phyloP scores from a whole-genome alignment of 2,329 filamentous ascomycete species.

The Microcyclosporella mali region DNA sequence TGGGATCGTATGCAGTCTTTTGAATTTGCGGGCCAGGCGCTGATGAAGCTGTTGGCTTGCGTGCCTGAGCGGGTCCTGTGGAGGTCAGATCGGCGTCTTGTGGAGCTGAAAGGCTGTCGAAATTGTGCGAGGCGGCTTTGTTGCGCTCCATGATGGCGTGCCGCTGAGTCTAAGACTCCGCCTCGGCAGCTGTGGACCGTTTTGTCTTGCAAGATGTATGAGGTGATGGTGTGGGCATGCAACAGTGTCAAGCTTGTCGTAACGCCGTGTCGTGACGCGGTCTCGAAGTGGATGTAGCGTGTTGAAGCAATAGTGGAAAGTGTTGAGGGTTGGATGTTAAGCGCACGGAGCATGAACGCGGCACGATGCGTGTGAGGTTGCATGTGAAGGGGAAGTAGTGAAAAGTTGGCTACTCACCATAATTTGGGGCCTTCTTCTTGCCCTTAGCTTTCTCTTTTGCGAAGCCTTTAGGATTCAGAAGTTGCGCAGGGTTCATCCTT shows the following conservation, averaged over 20 bases:
- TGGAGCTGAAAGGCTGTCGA: constrained; percentile 11
- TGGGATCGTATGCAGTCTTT: constrained; percentile 14
- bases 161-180: no score
- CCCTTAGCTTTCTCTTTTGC: constrained; percentile 30
- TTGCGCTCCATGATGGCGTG: no score
- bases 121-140: not conserved
- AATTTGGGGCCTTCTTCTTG: constrained; percentile 20
- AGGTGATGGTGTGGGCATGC: not conserved
- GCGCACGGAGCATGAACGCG: not conserved
- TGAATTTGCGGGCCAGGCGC: constrained; percentile 4
- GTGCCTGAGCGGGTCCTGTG: constrained; percentile 27
- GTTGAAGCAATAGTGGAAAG: no score
- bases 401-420: constrained; percentile 25
- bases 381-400: not conserved
- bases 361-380: not conserved
- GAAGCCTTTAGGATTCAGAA: constrained; percentile 35
- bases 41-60: constrained; percentile 17
- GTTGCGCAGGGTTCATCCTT: constrained; percentile 30
- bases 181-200: no score
- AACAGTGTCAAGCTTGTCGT: no score
- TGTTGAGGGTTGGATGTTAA: no score
- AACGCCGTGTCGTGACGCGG: not conserved
- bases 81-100: constrained; percentile 8
- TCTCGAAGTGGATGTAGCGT: not conserved
- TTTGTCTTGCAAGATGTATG: no score